A percentile compares a stretch with the other conserved stretches of the same genome.
phyloP scores from a whole-genome alignment of 768 basidiomycete genomes.

The Lactarius trivialis region DNA sequence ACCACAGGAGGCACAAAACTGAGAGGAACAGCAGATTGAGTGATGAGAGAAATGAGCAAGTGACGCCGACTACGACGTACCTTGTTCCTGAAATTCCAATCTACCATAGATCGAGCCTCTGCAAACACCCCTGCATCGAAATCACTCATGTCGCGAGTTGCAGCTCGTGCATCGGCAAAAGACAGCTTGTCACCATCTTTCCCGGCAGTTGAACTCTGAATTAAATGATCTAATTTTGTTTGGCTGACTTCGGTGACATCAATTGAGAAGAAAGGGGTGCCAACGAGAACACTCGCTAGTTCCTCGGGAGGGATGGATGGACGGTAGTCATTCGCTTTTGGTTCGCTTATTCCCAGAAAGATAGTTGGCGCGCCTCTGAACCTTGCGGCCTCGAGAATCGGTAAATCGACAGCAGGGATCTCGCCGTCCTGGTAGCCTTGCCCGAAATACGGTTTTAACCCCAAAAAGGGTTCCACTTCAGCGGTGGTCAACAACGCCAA shows the following conservation, averaged over 20 bases:
- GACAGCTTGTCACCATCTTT: slow-evolving; percentile 36
- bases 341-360: slow-evolving; percentile 76
- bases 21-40: slow-evolving; percentile 5
- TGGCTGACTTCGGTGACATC: slow-evolving; percentile 57
- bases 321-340: slow-evolving; percentile 34
- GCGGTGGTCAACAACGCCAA: slow-evolving; percentile 53
- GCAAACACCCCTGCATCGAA: slow-evolving; percentile 76
- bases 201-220: slow-evolving; percentile 34
- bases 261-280: slow-evolving; percentile 81
- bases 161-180: slow-evolving; percentile 63
- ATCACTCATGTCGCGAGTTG: slow-evolving; percentile 48
- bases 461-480: slow-evolving; percentile 61
- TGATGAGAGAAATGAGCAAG: not conserved
- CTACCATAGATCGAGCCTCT: slow-evolving; percentile 70
- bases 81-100: slow-evolving; percentile 92
- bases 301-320: slow-evolving; percentile 53
- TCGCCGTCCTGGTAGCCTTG: slow-evolving; percentile 49
- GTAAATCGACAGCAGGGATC: slow-evolving; percentile 24
- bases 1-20: slow-evolving; percentile 92
- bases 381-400: slow-evolving; percentile 48
- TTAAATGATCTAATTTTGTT: slow-evolving; percentile 36
- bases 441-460: slow-evolving; percentile 61
- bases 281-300: slow-evolving; percentile 56
- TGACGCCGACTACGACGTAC: slow-evolving; percentile 32
- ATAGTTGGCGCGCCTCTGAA: slow-evolving; percentile 55